These are phyloP conservation scores for Bodo saltans DNA, from an alignment of 78 protist genomes.

Conservation along the genomic window DNA sequence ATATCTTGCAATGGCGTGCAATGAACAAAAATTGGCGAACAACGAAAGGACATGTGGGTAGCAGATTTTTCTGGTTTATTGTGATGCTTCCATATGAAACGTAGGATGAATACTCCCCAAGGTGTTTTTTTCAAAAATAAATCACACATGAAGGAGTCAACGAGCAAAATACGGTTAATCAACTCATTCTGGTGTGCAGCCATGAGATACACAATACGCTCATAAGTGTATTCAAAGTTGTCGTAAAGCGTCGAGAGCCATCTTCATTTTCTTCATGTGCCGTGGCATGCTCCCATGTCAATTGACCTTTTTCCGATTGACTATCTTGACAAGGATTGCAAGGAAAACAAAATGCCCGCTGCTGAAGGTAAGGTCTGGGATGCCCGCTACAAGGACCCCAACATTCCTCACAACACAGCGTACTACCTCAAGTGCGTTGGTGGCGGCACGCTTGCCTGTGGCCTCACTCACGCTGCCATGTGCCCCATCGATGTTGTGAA, in stretches of 20 bases:
- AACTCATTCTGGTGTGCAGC: too few species aligned
- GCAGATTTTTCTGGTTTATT: background rate
- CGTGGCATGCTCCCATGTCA: too few species aligned
- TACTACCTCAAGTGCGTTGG: conserved; percentile 24
- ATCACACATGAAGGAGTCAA: background rate
- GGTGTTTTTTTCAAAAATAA: background rate
- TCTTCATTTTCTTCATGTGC: too few species aligned
- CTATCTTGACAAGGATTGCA: too few species aligned
- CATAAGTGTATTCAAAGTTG: too few species aligned
- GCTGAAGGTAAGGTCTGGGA: too few species aligned
- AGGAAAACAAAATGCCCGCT: too few species aligned
- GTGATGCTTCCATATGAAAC: background rate
- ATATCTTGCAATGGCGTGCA: background rate
- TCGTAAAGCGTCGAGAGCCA: too few species aligned
- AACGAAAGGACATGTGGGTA: background rate
- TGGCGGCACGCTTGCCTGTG: conserved; percentile 55
- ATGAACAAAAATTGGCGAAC: background rate
- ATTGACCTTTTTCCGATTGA: too few species aligned
- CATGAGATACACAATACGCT: too few species aligned
- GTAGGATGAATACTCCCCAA: background rate
- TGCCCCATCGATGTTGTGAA: conserved; percentile 61
- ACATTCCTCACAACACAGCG: conserved; percentile 10
- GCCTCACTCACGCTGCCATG: conserved; percentile 58
- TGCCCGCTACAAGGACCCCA: conserved; percentile 15
- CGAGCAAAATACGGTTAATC: too few species aligned